These are phyloP conservation scores for Hemileia vastatrix DNA, from an alignment of 1,284 basidiomycete genomes.

Conservation along the genomic window DNA sequence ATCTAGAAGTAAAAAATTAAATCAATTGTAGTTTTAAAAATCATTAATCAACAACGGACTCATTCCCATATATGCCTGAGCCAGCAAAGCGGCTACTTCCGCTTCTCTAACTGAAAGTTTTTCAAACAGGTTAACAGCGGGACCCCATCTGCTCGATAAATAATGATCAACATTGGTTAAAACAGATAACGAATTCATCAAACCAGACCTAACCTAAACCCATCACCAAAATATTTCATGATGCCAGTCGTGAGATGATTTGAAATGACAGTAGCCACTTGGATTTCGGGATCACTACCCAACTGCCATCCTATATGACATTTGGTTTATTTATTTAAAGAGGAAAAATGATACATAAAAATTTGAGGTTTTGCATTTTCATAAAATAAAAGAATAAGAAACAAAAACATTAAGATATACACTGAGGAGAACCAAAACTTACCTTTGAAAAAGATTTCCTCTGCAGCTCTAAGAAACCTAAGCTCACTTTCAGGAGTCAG, in stretches of 20 bases:
- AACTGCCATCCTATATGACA: conserved; percentile 75
- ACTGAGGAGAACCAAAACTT: conserved; percentile 21
- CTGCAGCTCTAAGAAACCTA: conserved; percentile 81
- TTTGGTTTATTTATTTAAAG: conserved; percentile 7
- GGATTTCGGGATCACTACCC: conserved; percentile 94
- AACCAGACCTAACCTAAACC: conserved; percentile 56
- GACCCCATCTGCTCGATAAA: conserved; percentile 48
- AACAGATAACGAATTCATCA: not conserved
- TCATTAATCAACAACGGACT: conserved; percentile 53
- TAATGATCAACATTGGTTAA: not conserved
- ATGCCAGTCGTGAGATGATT: conserved; percentile 92
- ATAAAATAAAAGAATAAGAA: not conserved
- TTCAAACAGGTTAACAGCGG: conserved; percentile 89
- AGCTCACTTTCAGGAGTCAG: conserved; percentile 77
- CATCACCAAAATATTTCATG: conserved; percentile 93
- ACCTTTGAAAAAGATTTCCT: conserved; percentile 84
- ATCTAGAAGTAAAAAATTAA: conserved; percentile 51
- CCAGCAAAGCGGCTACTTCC: conserved; percentile 79
- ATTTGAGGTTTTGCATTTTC: not conserved
- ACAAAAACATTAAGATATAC: not conserved
- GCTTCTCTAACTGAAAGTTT: conserved; percentile 75
- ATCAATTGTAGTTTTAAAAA: not conserved
- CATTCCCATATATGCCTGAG: conserved; percentile 90
- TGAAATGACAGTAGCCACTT: conserved; percentile 93
- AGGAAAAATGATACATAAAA: not conserved